These are phyloP conservation scores for Metschnikowia gruessii DNA, from an alignment of 805 yeast species.

Conservation along the genomic window DNA sequence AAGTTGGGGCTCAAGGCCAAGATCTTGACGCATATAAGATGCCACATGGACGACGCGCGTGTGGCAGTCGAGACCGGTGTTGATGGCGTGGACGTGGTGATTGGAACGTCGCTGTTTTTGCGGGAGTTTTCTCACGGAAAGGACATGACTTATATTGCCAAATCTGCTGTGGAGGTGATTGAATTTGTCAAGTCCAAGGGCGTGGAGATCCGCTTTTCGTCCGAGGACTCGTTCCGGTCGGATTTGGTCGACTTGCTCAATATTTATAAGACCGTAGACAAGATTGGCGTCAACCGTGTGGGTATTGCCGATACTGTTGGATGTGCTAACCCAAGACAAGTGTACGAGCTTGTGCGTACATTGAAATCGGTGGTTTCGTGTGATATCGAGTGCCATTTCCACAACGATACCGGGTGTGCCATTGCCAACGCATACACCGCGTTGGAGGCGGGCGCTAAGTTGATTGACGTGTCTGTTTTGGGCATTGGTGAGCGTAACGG, in stretches of 20 bases:
- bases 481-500: conserved; percentile 99
- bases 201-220: conserved; percentile 92
- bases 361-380: conserved; percentile 90
- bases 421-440: conserved; percentile 98
- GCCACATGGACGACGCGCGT: conserved; percentile 98
- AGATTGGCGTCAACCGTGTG: conserved; percentile 96
- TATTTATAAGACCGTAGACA: conserved; percentile 94
- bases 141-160: conserved; percentile 97
- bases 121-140: conserved; percentile 96
- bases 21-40: conserved; percentile 93
- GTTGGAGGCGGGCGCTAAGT: conserved; percentile 93
- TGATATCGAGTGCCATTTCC: conserved; percentile 98
- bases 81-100: conserved; percentile 98
- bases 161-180: conserved; percentile 93
- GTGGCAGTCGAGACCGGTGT: conserved; percentile 98
- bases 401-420: conserved; percentile 98
- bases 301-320: conserved; percentile 99
- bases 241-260: conserved; percentile 93
- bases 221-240: conserved; percentile 96
- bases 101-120: conserved; percentile 93
- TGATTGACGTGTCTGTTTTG: conserved; percentile 90
- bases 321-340: conserved; percentile 98
- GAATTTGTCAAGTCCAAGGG: conserved; percentile 96
- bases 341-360: conserved; percentile 92
- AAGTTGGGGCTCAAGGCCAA: conserved; percentile 94